Evolutionary conservation across 768 basidiomycete species (phyloP).

Genomic region (Pisolithus microcarpus): DNA sequence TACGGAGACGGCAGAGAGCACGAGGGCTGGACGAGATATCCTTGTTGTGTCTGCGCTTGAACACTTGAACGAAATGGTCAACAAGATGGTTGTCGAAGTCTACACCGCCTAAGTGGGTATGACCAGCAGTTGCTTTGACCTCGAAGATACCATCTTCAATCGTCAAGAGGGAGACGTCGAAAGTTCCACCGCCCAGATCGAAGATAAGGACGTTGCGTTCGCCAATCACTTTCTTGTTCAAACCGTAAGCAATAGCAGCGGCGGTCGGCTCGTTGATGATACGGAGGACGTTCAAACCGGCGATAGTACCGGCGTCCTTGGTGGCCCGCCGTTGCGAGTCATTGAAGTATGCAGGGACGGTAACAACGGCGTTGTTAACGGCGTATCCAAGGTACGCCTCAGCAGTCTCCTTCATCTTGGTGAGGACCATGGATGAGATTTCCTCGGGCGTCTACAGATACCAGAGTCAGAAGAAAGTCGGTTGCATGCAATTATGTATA

Average conservation of each 20-base stretch:
- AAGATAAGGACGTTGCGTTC: conserved; percentile 62
- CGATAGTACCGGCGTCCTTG: conserved; percentile 40
- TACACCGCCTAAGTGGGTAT: conserved; percentile 52
- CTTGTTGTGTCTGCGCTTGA: conserved; percentile 52
- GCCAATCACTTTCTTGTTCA: conserved; percentile 34
- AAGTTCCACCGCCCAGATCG: conserved; percentile 55
- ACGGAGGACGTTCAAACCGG: conserved; percentile 39
- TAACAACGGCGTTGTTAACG: conserved; percentile 69
- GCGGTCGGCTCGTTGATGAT: conserved; percentile 47
- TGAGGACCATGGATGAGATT: not conserved
- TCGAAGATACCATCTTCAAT: conserved; percentile 50
- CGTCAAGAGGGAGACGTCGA: conserved; percentile 89
- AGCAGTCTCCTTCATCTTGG: conserved; percentile 32
- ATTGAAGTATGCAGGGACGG: conserved; percentile 75
- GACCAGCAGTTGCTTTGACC: conserved; percentile 50
- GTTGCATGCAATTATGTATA: not conserved
- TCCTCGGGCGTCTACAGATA: conserved; percentile 59
- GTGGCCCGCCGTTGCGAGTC: conserved; percentile 42
- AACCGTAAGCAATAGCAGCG: conserved; percentile 42
- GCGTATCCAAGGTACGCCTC: conserved; percentile 57
- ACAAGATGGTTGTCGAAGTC: conserved; percentile 81
- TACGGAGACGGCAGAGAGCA: too few relatives aligned
- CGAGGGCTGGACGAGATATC: conserved; percentile 49
- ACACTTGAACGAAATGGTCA: conserved; percentile 52
- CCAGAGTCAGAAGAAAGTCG: conserved; percentile 51